Percentiles rank a stretch among this genome's conserved stretches.
phyloP scores from a whole-genome alignment of 345 rosid genomes.

The Citrus australasica region DNA sequence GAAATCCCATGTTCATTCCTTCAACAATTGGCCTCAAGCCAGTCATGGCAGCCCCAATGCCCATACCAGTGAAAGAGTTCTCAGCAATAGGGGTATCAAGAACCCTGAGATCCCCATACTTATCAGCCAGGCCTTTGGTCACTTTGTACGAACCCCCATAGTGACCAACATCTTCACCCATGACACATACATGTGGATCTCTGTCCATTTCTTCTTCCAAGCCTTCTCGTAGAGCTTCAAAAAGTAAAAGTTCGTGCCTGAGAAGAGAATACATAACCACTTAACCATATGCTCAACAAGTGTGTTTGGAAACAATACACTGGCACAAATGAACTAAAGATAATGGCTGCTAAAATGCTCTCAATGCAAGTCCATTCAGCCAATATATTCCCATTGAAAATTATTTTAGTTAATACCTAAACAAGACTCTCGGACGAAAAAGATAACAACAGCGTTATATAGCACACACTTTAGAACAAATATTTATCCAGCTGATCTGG shows the following conservation, averaged over 20 bases:
- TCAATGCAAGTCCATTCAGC: background rate
- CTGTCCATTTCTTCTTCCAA: slow-evolving; percentile 99
- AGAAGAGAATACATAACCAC: slow-evolving; percentile 2
- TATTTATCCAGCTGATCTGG: background rate
- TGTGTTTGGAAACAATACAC: background rate
- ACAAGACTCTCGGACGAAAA: background rate
- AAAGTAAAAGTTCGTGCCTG: slow-evolving; percentile 88
- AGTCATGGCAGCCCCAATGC: slow-evolving; percentile 93
- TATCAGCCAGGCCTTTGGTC: slow-evolving; percentile 68
- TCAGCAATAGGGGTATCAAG: slow-evolving; percentile 96
- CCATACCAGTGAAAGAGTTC: slow-evolving; percentile 97
- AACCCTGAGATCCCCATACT: slow-evolving; percentile 88
- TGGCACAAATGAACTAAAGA: background rate
- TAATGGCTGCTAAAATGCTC: background rate
- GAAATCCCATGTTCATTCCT: slow-evolving; percentile 99
- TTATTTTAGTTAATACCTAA: background rate
- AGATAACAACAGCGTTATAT: background rate
- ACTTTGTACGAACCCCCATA: slow-evolving; percentile 98
- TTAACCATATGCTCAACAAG: background rate
- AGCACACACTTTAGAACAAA: background rate
- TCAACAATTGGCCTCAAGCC: slow-evolving; percentile 85
- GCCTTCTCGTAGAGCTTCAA: slow-evolving; percentile 91
- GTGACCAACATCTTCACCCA: slow-evolving; percentile 99
- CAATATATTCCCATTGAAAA: background rate
- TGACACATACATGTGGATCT: slow-evolving; percentile 76